Evolutionary conservation across 2,329 filamentous ascomycete species (phyloP), one percentile per base, ranked within the genome.

Genomic region (Clarireedia homoeocarpa): DNA sequence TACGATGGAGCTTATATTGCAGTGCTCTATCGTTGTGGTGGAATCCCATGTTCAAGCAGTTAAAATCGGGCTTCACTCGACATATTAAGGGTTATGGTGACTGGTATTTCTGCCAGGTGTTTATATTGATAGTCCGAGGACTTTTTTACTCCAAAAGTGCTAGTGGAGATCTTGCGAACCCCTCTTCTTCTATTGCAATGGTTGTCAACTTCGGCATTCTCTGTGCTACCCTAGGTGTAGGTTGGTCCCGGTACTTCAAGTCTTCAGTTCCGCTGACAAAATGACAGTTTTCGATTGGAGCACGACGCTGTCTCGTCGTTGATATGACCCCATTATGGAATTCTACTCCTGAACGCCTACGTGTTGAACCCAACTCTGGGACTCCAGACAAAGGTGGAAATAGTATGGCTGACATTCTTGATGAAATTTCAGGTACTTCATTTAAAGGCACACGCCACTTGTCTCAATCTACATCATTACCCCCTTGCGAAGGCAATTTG

Each of bases 31-130:
- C 82, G 3, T 70, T 78, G 12, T 86, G 82, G 78, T 89, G 86
- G 86, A 89, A 88, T 59, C 84, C 84, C 0, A 79, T 78, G 57
- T 80, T 88, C 61, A 76, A 80, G 36, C 76, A 84, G 63, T 79
- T 78, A 3, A 73, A 76, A 36, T 75, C 79, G n/a, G 84, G 81
- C 54, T 86, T 79, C 66, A 80, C 75, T 27, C 77, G 73, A 59
- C 83, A 80, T 56, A 74, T 88, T 34, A 67, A 77, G 3, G 84
- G 85, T 0, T 77, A 88, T 12, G 73, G 75, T 3, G 77, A 81
- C 51, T 87, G 87, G 77, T 88, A 89, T 66, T 76, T 75, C 1
- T 79, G 85, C 59, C 87, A 91, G 65, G 66, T 77, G 1, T 67
- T 86, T 34, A 75, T 84, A 23, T 66, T 89, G 10, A 66, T 77